A percentile compares a stretch with the other conserved stretches of the same genome.
phyloP scores from a whole-genome alignment of 352 stramenopile genomes.

The Phytopythium montanum region DNA sequence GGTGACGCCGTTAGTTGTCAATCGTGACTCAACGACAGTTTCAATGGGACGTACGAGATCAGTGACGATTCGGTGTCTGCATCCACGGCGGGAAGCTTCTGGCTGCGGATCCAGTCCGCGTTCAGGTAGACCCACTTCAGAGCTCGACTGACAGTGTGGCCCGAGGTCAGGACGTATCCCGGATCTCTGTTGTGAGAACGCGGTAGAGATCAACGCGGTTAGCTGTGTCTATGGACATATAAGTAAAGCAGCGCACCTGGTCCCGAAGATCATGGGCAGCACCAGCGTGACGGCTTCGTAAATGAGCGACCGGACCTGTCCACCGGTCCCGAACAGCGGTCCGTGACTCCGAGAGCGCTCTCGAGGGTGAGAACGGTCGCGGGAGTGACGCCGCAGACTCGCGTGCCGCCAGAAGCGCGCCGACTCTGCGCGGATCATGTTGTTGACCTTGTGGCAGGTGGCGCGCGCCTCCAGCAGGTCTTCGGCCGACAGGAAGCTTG shows the following conservation, averaged over 20 bases:
- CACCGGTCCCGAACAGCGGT: slow-evolving; percentile 41
- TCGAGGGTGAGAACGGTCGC: slow-evolving; percentile 39
- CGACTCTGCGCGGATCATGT: slow-evolving; percentile 79
- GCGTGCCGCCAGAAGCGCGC: slow-evolving; percentile 82
- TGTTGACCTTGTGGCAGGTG: slow-evolving; percentile 81
- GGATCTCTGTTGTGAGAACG: slow-evolving; percentile 41
- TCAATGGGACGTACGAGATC: slow-evolving; percentile 31
- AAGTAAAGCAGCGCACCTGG: slow-evolving; percentile 27
- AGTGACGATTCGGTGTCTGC: slow-evolving; percentile 9
- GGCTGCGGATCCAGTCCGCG: slow-evolving; percentile 77
- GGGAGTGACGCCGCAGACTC: slow-evolving; percentile 67
- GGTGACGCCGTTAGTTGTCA: not conserved
- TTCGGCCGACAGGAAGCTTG: slow-evolving; percentile 67
- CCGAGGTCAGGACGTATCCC: slow-evolving; percentile 59
- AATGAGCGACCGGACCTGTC: slow-evolving; percentile 63
- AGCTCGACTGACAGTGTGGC: slow-evolving; percentile 60
- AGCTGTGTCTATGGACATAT: not conserved
- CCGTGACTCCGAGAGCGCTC: slow-evolving; percentile 47
- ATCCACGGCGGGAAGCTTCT: slow-evolving; percentile 49
- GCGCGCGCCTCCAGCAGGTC: slow-evolving; percentile 69
- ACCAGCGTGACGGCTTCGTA: slow-evolving; percentile 77
- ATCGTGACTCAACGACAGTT: not conserved
- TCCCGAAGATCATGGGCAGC: slow-evolving; percentile 68
- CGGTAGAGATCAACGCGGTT: not conserved
- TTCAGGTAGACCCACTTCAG: slow-evolving; percentile 89